These are phyloP conservation scores for Yamadazyma akitaensis DNA, from an alignment of 805 yeast species.

Conservation along the genomic window DNA sequence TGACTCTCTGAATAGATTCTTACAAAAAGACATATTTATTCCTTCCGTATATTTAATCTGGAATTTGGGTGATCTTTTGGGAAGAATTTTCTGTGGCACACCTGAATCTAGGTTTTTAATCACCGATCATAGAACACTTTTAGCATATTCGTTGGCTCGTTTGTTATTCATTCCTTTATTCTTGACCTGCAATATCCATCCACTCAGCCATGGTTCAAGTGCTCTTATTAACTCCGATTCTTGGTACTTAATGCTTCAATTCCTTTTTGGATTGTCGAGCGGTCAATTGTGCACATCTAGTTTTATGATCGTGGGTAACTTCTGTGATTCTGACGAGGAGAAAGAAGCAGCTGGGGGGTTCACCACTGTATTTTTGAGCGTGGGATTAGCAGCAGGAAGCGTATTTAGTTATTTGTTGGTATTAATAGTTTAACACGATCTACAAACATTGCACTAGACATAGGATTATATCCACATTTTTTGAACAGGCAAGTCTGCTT, in stretches of 20 bases:
- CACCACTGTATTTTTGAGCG: conserved; percentile 72
- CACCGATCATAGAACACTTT: conserved; percentile 39
- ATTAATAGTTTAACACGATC: conserved; percentile 13
- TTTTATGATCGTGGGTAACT: conserved; percentile 70
- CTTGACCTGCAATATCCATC: conserved; percentile 59
- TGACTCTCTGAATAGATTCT: conserved; percentile 34
- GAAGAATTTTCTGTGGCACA: conserved; percentile 67
- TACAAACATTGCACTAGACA: no score
- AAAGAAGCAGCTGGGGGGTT: conserved; percentile 94
- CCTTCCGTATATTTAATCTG: conserved; percentile 81
- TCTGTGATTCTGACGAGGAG: conserved; percentile 59
- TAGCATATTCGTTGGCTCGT: conserved; percentile 56
- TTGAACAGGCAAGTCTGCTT: no score
- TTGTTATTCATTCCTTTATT: conserved; percentile 67
- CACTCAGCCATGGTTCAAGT: conserved; percentile 27
- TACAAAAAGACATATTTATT: conserved; percentile 47
- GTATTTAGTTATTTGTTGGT: conserved; percentile 69
- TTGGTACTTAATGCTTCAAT: conserved; percentile 66
- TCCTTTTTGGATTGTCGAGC: conserved; percentile 79
- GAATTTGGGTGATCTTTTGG: conserved; percentile 86
- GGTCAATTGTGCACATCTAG: conserved; percentile 82
- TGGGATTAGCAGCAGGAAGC: conserved; percentile 80
- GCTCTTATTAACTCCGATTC: conserved; percentile 54
- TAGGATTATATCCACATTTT: no score
- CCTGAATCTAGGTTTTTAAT: conserved; percentile 36